Conservation (phyloP, 208 protist genomes). For the Entamoeba dispar region DNA sequence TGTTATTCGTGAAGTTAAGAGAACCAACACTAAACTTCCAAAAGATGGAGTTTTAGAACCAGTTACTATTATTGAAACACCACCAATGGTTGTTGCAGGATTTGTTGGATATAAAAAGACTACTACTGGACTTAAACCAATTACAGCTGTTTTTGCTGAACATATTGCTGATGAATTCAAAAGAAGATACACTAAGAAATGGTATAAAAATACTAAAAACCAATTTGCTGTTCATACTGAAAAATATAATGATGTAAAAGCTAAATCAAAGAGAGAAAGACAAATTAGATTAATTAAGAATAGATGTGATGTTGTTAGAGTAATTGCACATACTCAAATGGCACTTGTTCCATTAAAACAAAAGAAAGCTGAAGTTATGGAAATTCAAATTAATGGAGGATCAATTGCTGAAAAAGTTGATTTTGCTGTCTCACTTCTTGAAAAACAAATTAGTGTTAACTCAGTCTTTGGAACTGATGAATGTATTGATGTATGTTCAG, state of each 20-base stretch:
- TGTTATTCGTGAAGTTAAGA: conserved; percentile 86
- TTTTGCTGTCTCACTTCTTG: conserved; percentile 67
- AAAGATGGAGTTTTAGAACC: conserved; percentile 93
- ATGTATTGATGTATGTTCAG: conserved; percentile 35
- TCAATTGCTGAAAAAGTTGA: conserved; percentile 72
- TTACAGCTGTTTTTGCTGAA: conserved; percentile 89
- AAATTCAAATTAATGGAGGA: conserved; percentile 97
- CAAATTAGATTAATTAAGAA: conserved; percentile 71
- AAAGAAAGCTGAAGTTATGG: conserved; percentile 94
- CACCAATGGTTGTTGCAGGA: conserved; percentile 86
- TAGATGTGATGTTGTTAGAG: conserved; percentile 76
- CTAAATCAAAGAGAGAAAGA: conserved; percentile 1
- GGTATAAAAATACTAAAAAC: conserved; percentile 77
- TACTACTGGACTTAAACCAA: conserved; percentile 68
- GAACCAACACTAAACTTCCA: conserved; percentile 69
- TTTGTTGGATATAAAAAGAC: conserved; percentile 91
- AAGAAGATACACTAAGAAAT: conserved; percentile 94
- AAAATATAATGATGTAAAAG: neutral
- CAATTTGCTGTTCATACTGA: conserved; percentile 57
- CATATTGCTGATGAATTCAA: conserved; percentile 70
- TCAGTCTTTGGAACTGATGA: conserved; percentile 23
- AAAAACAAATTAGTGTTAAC: conserved; percentile 76
- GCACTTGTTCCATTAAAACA: conserved; percentile 58
- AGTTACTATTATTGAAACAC: conserved; percentile 88
- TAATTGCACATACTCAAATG: conserved; percentile 90